phyloP scores from a whole-genome alignment of 306 rosid species.

The Cucurbita moschata region DNA sequence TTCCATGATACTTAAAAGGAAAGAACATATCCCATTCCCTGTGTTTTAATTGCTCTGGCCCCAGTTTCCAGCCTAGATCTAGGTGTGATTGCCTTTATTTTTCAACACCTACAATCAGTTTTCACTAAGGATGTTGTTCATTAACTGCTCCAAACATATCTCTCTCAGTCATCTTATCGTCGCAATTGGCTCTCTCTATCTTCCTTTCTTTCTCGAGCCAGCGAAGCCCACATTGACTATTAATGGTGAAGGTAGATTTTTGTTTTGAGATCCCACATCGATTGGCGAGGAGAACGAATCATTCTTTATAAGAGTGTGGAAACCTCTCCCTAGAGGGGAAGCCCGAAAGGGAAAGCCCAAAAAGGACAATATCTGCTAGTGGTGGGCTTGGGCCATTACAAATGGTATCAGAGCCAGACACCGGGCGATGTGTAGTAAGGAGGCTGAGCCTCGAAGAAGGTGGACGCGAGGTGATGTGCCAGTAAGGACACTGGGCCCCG shows the following conservation, averaged over 20 bases:
- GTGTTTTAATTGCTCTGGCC: neutral
- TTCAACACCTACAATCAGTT: neutral
- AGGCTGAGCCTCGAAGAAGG: too few species aligned
- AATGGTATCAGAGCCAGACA: too few species aligned
- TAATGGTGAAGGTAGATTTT: conserved; percentile 2
- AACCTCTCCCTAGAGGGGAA: too few species aligned
- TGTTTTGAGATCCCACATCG: too few species aligned
- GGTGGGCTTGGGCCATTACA: too few species aligned
- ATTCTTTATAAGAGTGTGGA: too few species aligned
- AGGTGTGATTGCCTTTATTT: neutral
- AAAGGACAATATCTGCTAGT: too few species aligned
- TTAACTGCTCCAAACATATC: neutral
- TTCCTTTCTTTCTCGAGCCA: neutral
- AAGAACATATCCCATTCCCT: neutral
- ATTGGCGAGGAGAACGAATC: too few species aligned
- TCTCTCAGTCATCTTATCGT: neutral
- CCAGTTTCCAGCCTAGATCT: neutral
- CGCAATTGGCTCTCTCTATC: conserved; percentile 1
- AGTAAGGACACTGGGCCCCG: too few species aligned
- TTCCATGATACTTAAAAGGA: neutral
- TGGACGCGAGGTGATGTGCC: too few species aligned
- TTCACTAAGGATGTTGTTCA: neutral
- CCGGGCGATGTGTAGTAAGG: too few species aligned
- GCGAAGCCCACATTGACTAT: neutral
- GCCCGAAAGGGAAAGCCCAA: too few species aligned